These are phyloP conservation scores for Phytophthora constricta DNA, from an alignment of 352 stramenopile species.

Conservation along the genomic window DNA sequence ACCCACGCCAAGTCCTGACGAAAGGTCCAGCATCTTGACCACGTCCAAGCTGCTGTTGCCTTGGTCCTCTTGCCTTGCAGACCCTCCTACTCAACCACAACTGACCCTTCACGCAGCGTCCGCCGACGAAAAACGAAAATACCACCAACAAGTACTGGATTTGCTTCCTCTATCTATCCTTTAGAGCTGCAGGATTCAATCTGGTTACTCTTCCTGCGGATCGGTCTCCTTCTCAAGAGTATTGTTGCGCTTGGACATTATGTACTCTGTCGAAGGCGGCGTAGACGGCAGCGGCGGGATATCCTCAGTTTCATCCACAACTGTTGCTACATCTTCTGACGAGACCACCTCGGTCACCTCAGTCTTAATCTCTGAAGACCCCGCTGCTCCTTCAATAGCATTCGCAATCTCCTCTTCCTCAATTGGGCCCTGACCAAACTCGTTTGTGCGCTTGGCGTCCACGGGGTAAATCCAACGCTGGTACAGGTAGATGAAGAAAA, in stretches of 20 bases:
- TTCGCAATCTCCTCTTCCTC: conserved; percentile 46
- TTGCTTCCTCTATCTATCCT: neutral
- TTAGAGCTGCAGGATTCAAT: neutral
- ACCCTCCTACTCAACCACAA: neutral
- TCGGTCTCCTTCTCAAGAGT: conserved; percentile 37
- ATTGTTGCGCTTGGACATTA: conserved; percentile 58
- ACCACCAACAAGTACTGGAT: neutral
- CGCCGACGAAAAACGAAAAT: neutral
- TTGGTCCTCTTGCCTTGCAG: conserved; percentile 1
- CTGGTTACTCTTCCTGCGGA: conserved; percentile 18
- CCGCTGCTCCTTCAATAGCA: conserved; percentile 35
- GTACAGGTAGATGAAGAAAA: conserved; percentile 99
- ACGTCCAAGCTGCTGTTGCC: neutral
- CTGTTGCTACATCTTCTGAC: conserved; percentile 25
- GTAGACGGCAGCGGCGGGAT: conserved; percentile 23
- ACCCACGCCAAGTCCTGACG: conserved; percentile 41
- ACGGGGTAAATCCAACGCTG: conserved; percentile 98
- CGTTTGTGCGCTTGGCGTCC: conserved; percentile 92
- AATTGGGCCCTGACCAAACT: conserved; percentile 91
- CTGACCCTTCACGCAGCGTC: conserved; percentile 22
- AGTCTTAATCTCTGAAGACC: conserved; percentile 5
- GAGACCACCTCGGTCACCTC: conserved; percentile 12
- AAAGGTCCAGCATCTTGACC: conserved; percentile 46
- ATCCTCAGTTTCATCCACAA: conserved; percentile 36
- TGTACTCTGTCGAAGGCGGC: conserved; percentile 55